Evolutionary conservation across 345 rosid species (phyloP).

Genomic region (Pistacia integerrima): DNA sequence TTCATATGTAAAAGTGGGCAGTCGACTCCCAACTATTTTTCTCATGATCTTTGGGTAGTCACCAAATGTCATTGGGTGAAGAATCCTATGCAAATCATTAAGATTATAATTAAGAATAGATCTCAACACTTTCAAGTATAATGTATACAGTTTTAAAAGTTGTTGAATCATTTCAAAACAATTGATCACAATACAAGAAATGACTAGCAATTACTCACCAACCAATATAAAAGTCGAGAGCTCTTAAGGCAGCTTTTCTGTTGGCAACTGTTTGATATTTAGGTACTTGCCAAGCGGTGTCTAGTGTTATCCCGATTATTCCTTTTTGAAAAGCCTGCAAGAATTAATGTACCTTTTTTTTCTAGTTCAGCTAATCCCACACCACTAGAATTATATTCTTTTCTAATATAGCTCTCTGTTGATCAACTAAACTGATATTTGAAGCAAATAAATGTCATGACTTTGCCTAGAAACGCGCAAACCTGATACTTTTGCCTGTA

Average conservation of each 20-base stretch:
- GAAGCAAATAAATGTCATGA: too few relatives aligned
- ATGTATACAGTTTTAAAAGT: not conserved
- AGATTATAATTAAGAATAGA: not conserved
- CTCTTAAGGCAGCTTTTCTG: conserved; percentile 17
- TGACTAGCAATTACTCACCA: conserved; percentile 15
- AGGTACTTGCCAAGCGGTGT: conserved; percentile 32
- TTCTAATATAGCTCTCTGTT: too few relatives aligned
- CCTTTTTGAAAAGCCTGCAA: conserved; percentile 43
- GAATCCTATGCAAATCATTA: conserved; percentile 34
- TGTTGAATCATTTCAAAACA: not conserved
- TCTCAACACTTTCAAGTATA: too few relatives aligned
- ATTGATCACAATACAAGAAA: too few relatives aligned
- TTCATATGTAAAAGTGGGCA: conserved; percentile 57
- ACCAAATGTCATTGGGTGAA: conserved; percentile 54
- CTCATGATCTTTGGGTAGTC: conserved; percentile 64
- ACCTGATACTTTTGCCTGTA: conserved; percentile 43
- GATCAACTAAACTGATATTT: too few relatives aligned
- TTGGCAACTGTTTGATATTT: conserved; percentile 18
- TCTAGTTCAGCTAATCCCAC: too few relatives aligned
- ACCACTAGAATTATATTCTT: too few relatives aligned
- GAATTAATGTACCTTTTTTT: too few relatives aligned
- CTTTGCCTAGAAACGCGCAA: not conserved
- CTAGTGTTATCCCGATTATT: conserved; percentile 30
- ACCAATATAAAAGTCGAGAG: conserved; percentile 21
- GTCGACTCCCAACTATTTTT: conserved; percentile 41